Base-by-base conservation (phyloP, 495 filamentous ascomycete species). In the Aspergillus kassunensis region DNA sequence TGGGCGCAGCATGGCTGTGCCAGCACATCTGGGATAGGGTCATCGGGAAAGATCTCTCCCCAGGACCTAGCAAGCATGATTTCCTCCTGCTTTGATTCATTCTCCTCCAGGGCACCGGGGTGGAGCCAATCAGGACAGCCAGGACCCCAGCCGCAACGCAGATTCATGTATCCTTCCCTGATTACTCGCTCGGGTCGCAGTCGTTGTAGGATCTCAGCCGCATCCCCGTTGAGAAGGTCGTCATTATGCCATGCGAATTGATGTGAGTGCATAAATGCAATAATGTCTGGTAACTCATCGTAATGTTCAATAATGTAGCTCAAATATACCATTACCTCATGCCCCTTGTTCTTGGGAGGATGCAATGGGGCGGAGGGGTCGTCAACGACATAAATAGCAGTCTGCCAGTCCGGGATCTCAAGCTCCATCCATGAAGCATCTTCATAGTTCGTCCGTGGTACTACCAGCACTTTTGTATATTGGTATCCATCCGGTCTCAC, bases 321-420 rank as follows among this genome's bases (percentile, higher is more conserved):
- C 45, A 88, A 69, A 60, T 91, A 91, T 8, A 85, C 74, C 75
- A 90, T 84, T 12, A 84, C 87, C 62, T 91, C 87, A 56, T 89
- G 81, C 10, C 87, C 88, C 64, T 90, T 90, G 57, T 88, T 88
- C 55, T 78, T 77, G 0, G 83, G 85, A 2, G 85, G 81, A 60
- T 87, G 84, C 4, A 82, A 68, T 7, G 71, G 71, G 1, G 84
- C 84, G 0, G 58, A 66, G 11, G 78, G 75, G 55, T 86, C 80
- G 54, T 90, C 79, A 43, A 77, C 84, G 30, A 81, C 74, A 58
- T 89, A 90, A 20, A 85, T 68, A n/a, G 82, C 78, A 15, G 72
- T 68, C n/a, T 74, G 59, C 55, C 85, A 73, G 31, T 81, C 79
- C 10, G 72, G 80, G 3, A 82, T 51, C 47, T 84, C 70, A 13